Conservation (phyloP, 768 basidiomycete species). For the Paxillus rubicundulus region DNA sequence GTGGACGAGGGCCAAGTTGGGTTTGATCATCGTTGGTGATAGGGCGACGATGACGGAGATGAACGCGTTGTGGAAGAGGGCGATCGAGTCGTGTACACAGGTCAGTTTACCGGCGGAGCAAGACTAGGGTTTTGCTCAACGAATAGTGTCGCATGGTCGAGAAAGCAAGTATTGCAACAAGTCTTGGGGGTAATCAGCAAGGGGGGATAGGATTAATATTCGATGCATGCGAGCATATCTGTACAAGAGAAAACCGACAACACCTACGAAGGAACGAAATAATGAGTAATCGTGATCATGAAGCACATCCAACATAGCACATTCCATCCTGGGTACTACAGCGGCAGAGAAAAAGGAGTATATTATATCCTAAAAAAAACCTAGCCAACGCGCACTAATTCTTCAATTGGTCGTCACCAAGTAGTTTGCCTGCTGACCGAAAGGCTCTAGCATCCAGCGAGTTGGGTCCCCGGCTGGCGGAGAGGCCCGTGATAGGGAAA, state of each 20-base stretch:
- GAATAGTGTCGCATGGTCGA: too few relatives aligned
- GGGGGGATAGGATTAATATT: too few relatives aligned
- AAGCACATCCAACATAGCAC: neutral
- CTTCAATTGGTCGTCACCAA: neutral
- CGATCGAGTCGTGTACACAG: constrained; percentile 35
- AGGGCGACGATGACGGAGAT: constrained; percentile 43
- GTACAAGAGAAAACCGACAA: too few relatives aligned
- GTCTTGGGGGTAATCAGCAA: too few relatives aligned
- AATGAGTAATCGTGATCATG: neutral
- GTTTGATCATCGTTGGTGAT: constrained; percentile 61
- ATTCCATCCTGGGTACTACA: neutral
- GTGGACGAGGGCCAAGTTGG: constrained; percentile 64
- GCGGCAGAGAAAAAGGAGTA: neutral
- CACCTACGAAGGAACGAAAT: neutral
- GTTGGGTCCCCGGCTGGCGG: constrained; percentile 31
- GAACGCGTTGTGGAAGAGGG: constrained; percentile 52
- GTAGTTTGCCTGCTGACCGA: constrained; percentile 35
- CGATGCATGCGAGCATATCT: too few relatives aligned
- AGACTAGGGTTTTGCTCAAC: neutral
- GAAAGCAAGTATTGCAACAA: too few relatives aligned
- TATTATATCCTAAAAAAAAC: neutral
- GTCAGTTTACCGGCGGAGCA: constrained; percentile 16
- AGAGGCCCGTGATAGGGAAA: constrained; percentile 41
- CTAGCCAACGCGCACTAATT: too few relatives aligned
- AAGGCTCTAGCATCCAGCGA: constrained; percentile 41